phyloP scores from a whole-genome alignment of 2,329 filamentous ascomycete genomes.

The Sphaceloma murrayae region DNA sequence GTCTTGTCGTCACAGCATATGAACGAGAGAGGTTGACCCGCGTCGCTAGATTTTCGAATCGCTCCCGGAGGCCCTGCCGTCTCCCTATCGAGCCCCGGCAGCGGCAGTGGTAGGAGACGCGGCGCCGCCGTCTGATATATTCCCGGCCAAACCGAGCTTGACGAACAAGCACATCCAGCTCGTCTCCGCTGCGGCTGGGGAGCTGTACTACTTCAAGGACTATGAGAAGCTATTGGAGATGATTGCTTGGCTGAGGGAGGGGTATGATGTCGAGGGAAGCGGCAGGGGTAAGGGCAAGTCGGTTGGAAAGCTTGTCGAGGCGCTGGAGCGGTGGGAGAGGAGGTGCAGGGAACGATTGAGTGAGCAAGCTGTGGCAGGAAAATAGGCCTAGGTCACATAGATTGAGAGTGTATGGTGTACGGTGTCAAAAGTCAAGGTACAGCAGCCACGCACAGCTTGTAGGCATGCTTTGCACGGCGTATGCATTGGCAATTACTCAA shows the following conservation, averaged over 20 bases:
- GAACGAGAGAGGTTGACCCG: conserved; percentile 20
- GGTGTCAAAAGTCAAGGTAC: too few relatives aligned
- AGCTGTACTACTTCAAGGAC: conserved; percentile 50
- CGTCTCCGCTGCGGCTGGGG: conserved; percentile 45
- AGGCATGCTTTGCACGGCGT: too few relatives aligned
- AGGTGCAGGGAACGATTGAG: conserved; percentile 20
- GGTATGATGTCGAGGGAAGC: conserved; percentile 22
- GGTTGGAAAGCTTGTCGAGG: conserved; percentile 19
- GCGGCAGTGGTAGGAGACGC: conserved; percentile 18
- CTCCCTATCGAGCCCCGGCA: not conserved
- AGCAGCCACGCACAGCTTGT: too few relatives aligned
- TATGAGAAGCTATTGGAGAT: conserved; percentile 38
- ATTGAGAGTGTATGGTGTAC: too few relatives aligned
- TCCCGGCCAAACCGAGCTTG: conserved; percentile 21
- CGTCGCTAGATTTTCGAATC: conserved; percentile 19
- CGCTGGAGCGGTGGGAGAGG: conserved; percentile 23
- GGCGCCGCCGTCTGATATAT: too few relatives aligned
- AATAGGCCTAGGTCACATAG: too few relatives aligned
- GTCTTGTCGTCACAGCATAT: not conserved
- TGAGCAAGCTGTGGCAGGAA: not conserved
- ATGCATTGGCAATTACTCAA: too few relatives aligned
- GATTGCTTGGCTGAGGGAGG: conserved; percentile 21
- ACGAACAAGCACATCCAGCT: conserved; percentile 26
- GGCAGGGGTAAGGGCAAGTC: conserved; percentile 12
- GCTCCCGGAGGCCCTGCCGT: conserved; percentile 2